Evolutionary conservation across 192 early-diverging fungal species (phyloP).

Genomic region (Podila clonocystis): DNA sequence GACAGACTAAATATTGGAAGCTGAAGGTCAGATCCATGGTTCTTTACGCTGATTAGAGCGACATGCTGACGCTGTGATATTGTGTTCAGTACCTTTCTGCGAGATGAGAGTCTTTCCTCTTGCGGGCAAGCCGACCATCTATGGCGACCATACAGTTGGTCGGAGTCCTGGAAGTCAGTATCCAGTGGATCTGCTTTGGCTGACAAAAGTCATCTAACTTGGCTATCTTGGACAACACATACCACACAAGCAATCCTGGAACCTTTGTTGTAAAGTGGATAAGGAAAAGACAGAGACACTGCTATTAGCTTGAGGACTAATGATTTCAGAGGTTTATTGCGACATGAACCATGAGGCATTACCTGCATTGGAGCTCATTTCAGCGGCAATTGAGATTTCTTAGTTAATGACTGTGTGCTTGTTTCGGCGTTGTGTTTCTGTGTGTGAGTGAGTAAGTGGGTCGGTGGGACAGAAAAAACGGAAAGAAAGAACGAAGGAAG

Average conservation of each 20-base stretch:
- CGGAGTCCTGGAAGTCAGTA: neutral
- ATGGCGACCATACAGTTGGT: neutral
- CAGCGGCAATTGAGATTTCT: neutral
- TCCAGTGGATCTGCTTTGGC: neutral
- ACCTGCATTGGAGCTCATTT: slow-evolving; percentile 1
- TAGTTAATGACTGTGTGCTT: too few relatives aligned
- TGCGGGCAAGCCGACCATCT: slow-evolving; percentile 93
- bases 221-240: neutral
- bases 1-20: slow-evolving; percentile 68
- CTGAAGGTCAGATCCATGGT: neutral
- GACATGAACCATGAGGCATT: neutral
- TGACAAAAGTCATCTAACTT: neutral
- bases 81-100: slow-evolving; percentile 72
- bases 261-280: neutral
- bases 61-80: too few relatives aligned
- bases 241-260: slow-evolving; percentile 2
- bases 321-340: neutral
- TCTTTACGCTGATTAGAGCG: too few relatives aligned
- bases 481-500: too few relatives aligned
- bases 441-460: neutral
- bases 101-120: slow-evolving; percentile 98
- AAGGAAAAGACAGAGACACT: neutral
- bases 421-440: too few relatives aligned
- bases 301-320: neutral
- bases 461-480: neutral